Percentiles rank a stretch among this genome's conserved stretches.
Evolutionary conservation across 257 asterid genomes (phyloP).

Genomic region (Petrea volubilis): DNA sequence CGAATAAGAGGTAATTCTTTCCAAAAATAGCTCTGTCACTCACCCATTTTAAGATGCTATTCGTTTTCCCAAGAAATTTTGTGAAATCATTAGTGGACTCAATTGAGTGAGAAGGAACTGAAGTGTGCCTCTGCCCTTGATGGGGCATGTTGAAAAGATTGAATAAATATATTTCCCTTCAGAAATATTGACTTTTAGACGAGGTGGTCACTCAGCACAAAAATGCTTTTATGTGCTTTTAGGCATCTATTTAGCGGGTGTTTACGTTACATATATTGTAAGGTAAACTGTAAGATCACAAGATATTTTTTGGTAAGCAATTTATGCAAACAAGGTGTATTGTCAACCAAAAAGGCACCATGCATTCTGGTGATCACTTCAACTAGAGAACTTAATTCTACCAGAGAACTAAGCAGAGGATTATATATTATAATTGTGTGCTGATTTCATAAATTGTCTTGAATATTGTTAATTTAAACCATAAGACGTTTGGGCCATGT

Average conservation of each 20-base stretch:
- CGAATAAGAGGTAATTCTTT: slow-evolving; percentile 81
- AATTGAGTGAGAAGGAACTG: neutral
- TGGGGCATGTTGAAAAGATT: neutral
- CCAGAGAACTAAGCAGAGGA: neutral
- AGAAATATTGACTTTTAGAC: neutral
- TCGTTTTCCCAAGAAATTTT: neutral
- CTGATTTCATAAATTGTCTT: neutral
- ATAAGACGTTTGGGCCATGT: neutral
- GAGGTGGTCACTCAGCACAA: neutral
- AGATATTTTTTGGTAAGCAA: neutral
- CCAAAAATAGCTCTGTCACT: slow-evolving; percentile 12
- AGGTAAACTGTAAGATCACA: neutral
- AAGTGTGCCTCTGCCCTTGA: neutral
- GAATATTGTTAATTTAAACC: neutral
- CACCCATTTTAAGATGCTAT: slow-evolving; percentile 8
- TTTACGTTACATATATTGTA: too few relatives aligned
- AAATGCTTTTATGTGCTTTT: neutral
- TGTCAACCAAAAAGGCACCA: neutral
- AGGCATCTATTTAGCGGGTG: neutral
- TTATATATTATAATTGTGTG: neutral
- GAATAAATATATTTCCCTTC: neutral
- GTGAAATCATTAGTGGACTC: neutral
- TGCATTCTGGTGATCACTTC: neutral
- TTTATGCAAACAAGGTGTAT: neutral
- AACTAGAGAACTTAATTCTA: neutral